Percentiles rank a stretch among this genome's conserved stretches.
Evolutionary conservation across 2,329 filamentous ascomycete species (phyloP).

Genomic region (Gremmenia infestans): DNA sequence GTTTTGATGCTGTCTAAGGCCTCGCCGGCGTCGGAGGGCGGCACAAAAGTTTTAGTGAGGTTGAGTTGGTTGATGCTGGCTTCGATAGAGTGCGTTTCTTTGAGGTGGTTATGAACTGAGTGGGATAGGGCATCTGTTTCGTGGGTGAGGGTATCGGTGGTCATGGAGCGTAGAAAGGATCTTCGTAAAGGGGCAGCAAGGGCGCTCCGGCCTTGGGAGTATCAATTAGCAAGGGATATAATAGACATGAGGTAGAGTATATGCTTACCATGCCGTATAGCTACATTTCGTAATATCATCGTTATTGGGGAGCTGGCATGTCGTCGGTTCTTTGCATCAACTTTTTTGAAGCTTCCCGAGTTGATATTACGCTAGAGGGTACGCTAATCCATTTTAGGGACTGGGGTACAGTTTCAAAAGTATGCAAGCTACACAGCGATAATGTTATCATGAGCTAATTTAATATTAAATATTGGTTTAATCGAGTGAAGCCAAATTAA

Average conservation of each 20-base stretch:
- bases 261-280: constrained; percentile 49
- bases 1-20: constrained; percentile 8
- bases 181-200: constrained; percentile 40
- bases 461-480: not conserved
- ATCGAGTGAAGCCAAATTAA: not conserved
- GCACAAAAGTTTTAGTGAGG: constrained; percentile 20
- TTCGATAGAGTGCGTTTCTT: constrained; percentile 21
- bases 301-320: constrained; percentile 24
- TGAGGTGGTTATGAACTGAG: constrained; percentile 15
- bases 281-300: constrained; percentile 54
- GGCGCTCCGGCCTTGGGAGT: constrained; percentile 46
- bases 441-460: not conserved
- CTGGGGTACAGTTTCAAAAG: not conserved
- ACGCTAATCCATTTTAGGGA: constrained; percentile 13
- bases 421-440: no score
- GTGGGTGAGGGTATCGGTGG: constrained; percentile 21
- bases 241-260: not conserved
- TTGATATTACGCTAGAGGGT: constrained; percentile 13
- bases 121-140: constrained; percentile 14
- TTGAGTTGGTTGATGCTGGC: constrained; percentile 21
- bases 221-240: constrained; percentile 17
- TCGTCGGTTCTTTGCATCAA: constrained; percentile 14
- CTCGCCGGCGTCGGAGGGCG: constrained; percentile 17
- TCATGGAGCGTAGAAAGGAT: constrained; percentile 37
- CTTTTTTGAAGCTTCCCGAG: constrained; percentile 25